Conservation (phyloP, 164 flowering plant species). For the Amborella trichopoda region DNA sequence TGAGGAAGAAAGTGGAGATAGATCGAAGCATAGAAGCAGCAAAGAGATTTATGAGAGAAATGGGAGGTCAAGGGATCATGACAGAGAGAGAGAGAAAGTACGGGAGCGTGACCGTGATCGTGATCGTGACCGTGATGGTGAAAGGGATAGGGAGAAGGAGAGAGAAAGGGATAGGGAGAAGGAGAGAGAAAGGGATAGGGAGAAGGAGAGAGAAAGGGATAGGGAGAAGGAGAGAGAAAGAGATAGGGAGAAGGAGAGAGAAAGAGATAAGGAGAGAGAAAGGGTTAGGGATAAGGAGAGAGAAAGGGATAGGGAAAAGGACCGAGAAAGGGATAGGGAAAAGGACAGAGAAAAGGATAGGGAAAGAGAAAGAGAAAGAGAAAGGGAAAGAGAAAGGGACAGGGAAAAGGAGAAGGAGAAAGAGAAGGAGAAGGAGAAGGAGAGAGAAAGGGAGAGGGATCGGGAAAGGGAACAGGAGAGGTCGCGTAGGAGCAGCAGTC, state of each 20-base stretch:
- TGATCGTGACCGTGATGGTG: too few species aligned
- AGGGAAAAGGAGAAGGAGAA: constrained; percentile 8
- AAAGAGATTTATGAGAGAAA: too few species aligned
- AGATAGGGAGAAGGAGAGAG: constrained; percentile 12
- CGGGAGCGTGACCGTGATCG: too few species aligned
- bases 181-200: constrained; percentile 21
- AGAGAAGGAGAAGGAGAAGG: constrained; percentile 11
- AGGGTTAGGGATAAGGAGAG: constrained; percentile 12
- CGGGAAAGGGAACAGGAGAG: constrained; percentile 1
- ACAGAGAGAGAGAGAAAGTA: too few species aligned
- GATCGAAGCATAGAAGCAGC: too few species aligned
- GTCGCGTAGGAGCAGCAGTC: constrained; percentile 22
- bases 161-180: too few species aligned
- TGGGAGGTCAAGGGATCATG: too few species aligned
- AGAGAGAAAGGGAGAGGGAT: constrained; percentile 17
- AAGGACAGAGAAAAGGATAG: constrained; percentile 4
- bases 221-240: too few species aligned
- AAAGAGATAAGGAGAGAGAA: constrained; percentile 16
- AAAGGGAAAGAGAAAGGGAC: constrained; percentile 4
- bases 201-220: too few species aligned
- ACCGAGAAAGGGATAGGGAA: background rate
- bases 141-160: too few species aligned
- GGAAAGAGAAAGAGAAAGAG: constrained; percentile 6
- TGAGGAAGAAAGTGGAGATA: constrained; percentile 20
- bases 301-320: constrained; percentile 15